A percentile compares a stretch with the other conserved stretches of the same genome.
These are phyloP conservation scores for Volvox carteri DNA, from an alignment of 163 green algal genomes.

Conservation along the genomic window DNA sequence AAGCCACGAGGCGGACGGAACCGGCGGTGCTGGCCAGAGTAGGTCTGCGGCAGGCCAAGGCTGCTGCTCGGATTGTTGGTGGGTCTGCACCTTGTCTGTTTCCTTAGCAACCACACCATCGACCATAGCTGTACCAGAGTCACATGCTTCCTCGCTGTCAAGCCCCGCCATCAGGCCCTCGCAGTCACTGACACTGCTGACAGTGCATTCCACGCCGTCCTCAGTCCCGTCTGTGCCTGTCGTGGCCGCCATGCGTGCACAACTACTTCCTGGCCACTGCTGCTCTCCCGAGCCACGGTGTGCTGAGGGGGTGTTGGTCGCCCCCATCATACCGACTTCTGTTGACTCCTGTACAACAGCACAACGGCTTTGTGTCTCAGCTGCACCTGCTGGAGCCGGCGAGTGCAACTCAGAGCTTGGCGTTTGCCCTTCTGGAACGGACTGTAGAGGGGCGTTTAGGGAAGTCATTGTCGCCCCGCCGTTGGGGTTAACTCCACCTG, in stretches of 20 bases:
- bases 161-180: slow-evolving; percentile 13
- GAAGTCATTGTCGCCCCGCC: background rate
- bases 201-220: slow-evolving; percentile 42
- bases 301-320: background rate
- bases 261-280: background rate
- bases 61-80: background rate
- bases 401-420: background rate
- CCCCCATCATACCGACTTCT: background rate
- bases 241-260: background rate
- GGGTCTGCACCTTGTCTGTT: background rate
- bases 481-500: background rate
- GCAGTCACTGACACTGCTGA: slow-evolving; percentile 44
- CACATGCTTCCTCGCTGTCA: slow-evolving; percentile 4
- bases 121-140: background rate
- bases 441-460: background rate
- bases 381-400: background rate
- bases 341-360: background rate
- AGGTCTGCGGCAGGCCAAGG: slow-evolving; percentile 2
- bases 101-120: background rate
- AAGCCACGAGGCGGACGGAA: slow-evolving; percentile 11
- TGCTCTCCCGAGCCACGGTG: background rate
- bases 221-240: slow-evolving; percentile 34
- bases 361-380: background rate
- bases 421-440: slow-evolving; percentile 37
- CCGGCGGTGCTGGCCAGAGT: slow-evolving; percentile 1